These are phyloP conservation scores for Paecilomyces dactylethromorphus DNA, from an alignment of 2,329 filamentous ascomycete genomes.

Conservation along the genomic window DNA sequence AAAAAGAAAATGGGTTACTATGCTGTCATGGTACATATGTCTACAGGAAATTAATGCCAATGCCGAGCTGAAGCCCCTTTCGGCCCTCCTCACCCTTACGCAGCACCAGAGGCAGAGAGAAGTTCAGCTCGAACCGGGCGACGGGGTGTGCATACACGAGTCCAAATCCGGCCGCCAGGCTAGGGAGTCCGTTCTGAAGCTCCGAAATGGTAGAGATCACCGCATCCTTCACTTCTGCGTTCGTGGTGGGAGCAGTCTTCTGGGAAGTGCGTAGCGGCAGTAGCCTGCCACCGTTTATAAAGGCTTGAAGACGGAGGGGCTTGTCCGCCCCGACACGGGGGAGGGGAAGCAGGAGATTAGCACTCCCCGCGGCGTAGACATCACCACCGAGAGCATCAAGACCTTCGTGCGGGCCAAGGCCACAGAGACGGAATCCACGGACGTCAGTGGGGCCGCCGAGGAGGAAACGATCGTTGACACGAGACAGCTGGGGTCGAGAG, in stretches of 20 bases:
- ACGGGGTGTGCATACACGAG: conserved; percentile 92
- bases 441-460: conserved; percentile 93
- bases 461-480: conserved; percentile 90
- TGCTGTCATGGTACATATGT: conserved; percentile 13
- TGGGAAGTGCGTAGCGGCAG: conserved; percentile 62
- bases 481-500: conserved; percentile 57
- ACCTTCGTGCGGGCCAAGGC: conserved; percentile 82
- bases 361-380: conserved; percentile 80
- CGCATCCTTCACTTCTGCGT: conserved; percentile 38
- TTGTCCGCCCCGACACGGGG: conserved; percentile 76
- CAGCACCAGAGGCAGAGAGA: conserved; percentile 76
- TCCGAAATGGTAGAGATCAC: conserved; percentile 58
- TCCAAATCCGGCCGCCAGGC: conserved; percentile 77
- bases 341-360: conserved; percentile 77
- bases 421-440: conserved; percentile 83
- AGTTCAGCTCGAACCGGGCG: conserved; percentile 92
- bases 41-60: conserved; percentile 92
- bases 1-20: background rate
- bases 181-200: conserved; percentile 69
- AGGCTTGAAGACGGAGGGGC: conserved; percentile 79
- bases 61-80: conserved; percentile 91
- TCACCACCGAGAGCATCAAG: conserved; percentile 84
- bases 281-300: conserved; percentile 82
- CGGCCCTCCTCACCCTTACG: conserved; percentile 78
- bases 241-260: conserved; percentile 41